Conservation (phyloP, 2,329 filamentous ascomycete genomes). For the Elsinoe ampelina region DNA sequence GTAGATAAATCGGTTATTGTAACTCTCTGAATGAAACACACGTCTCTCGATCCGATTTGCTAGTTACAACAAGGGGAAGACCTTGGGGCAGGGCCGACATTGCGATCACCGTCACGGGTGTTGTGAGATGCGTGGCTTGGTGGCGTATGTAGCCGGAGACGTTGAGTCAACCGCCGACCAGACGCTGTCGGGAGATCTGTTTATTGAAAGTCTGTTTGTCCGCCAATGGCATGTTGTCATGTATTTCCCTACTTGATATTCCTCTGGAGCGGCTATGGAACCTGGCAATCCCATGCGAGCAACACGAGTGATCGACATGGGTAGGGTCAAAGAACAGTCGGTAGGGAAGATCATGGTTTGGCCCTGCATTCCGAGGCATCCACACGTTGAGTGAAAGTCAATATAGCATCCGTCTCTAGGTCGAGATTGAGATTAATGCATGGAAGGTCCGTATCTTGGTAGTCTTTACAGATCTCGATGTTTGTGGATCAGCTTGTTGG, state of each 20-base stretch:
- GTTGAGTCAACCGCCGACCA: not conserved
- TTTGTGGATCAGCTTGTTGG: not conserved
- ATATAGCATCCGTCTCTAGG: not conserved
- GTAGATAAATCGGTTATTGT: too few relatives aligned
- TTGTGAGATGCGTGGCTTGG: not conserved
- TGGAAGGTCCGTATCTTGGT: not conserved
- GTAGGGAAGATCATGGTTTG: constrained; percentile 1
- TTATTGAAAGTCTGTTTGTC: constrained; percentile 4
- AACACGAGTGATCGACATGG: not conserved
- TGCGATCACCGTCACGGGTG: not conserved
- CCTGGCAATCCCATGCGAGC: not conserved
- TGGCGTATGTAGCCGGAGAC: constrained; percentile 4
- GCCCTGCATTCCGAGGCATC: not conserved
- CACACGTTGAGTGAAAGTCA: not conserved
- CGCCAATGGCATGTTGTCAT: constrained; percentile 2
- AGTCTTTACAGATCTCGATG: not conserved
- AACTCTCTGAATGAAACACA: too few relatives aligned
- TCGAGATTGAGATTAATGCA: constrained; percentile 2
- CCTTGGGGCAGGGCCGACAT: not conserved
- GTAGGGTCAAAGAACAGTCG: not conserved
- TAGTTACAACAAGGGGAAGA: too few relatives aligned
- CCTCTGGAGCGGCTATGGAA: not conserved
- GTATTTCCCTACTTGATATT: not conserved
- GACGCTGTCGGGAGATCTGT: not conserved
- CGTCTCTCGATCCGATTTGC: too few relatives aligned